phyloP scores from a whole-genome alignment of 306 rosid genomes.

The Arachis hypogaea region DNA sequence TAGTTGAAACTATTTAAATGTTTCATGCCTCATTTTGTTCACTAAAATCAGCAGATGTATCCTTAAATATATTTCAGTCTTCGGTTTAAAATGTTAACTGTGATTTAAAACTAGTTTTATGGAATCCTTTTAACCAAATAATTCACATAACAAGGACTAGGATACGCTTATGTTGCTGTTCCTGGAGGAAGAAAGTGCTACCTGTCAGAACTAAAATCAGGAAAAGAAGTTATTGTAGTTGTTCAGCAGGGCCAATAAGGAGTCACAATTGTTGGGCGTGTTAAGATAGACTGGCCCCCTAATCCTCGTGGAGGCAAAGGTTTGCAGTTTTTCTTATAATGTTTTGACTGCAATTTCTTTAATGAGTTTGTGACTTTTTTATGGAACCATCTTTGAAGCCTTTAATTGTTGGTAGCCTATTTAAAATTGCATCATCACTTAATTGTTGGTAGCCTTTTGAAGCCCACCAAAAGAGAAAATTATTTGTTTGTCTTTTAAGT shows the following conservation, averaged over 20 bases:
- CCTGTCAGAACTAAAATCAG: slow-evolving; percentile 80
- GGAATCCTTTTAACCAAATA: slow-evolving; percentile 1
- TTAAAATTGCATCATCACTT: background rate
- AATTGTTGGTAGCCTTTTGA: too few species aligned
- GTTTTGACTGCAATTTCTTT: slow-evolving; percentile 5
- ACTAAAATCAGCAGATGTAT: background rate
- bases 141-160: slow-evolving; percentile 62
- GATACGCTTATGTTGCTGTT: slow-evolving; percentile 80
- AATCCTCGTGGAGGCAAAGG: slow-evolving; percentile 92
- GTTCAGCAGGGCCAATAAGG: slow-evolving; percentile 77
- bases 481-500: slow-evolving; percentile 57
- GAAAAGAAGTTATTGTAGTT: slow-evolving; percentile 82
- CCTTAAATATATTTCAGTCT: background rate
- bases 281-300: slow-evolving; percentile 80
- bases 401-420: slow-evolving; percentile 1
- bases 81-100: background rate
- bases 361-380: slow-evolving; percentile 6
- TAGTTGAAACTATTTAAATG: slow-evolving; percentile 3
- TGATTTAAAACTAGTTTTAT: background rate
- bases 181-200: slow-evolving; percentile 89
- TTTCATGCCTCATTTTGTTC: slow-evolving; percentile 3
- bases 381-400: background rate
- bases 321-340: background rate
- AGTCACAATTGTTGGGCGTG: slow-evolving; percentile 78
- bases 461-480: slow-evolving; percentile 49